Evolutionary conservation across 208 protist species (phyloP).

Genomic region (Leishmania martiniquensis): DNA sequence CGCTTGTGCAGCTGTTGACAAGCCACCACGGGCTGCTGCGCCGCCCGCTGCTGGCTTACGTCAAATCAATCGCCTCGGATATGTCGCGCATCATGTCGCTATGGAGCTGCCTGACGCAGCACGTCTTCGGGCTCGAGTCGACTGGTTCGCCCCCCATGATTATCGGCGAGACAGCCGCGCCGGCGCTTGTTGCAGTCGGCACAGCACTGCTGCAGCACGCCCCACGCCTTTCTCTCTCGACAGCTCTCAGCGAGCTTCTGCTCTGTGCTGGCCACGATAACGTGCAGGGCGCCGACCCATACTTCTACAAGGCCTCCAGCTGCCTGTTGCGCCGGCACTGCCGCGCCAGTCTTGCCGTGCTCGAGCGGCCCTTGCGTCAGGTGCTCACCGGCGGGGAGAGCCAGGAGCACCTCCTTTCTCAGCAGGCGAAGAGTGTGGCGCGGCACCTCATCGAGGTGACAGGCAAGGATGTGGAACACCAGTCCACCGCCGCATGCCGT

Average conservation of each 20-base stretch:
- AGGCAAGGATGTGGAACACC: slow-evolving; percentile 33
- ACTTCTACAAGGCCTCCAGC: slow-evolving; percentile 54
- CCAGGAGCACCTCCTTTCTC: slow-evolving; percentile 41
- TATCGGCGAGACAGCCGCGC: slow-evolving; percentile 44
- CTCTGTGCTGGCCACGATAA: slow-evolving; percentile 82
- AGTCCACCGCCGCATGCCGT: slow-evolving; percentile 70
- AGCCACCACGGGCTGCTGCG: slow-evolving; percentile 66
- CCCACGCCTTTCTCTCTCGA: slow-evolving; percentile 30
- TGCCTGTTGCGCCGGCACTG: slow-evolving; percentile 29
- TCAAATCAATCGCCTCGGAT: slow-evolving; percentile 32
- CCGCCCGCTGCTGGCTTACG: slow-evolving; percentile 36
- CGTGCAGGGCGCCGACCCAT: slow-evolving; percentile 69
- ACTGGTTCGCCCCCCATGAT: slow-evolving; percentile 41
- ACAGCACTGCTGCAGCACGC: slow-evolving; percentile 55
- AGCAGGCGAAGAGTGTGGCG: slow-evolving; percentile 45
- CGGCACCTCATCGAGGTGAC: slow-evolving; percentile 44
- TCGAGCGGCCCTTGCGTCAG: slow-evolving; percentile 33
- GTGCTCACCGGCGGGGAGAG: slow-evolving; percentile 19
- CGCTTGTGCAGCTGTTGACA: slow-evolving; percentile 72
- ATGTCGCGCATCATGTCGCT: slow-evolving; percentile 41
- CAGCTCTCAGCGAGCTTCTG: slow-evolving; percentile 63
- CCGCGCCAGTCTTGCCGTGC: slow-evolving; percentile 21
- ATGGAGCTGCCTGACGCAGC: slow-evolving; percentile 64
- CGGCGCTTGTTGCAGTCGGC: slow-evolving; percentile 43
- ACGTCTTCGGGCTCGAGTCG: slow-evolving; percentile 63